phyloP scores from a whole-genome alignment of 805 yeast species.

The Saccharomycopsis fodiens region DNA sequence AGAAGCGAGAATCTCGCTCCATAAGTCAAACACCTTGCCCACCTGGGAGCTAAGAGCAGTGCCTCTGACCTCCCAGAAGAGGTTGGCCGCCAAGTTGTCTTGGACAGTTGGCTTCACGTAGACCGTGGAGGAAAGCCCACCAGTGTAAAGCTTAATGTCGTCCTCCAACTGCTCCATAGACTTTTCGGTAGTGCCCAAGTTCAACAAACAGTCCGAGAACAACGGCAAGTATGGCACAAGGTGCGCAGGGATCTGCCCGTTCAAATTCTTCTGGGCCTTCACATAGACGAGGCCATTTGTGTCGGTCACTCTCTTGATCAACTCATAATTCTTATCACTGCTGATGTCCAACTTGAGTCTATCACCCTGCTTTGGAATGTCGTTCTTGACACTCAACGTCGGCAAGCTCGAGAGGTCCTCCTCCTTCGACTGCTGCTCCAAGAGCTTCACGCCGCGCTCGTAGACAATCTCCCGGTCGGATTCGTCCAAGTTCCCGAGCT shows the following conservation, averaged over 20 bases:
- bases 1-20: constrained; percentile 58
- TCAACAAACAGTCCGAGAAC: constrained; percentile 72
- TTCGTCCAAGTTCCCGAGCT: constrained; percentile 38
- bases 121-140: constrained; percentile 67
- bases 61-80: constrained; percentile 57
- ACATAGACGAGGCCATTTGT: constrained; percentile 80
- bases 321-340: constrained; percentile 28
- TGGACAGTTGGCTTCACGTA: constrained; percentile 49
- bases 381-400: constrained; percentile 55
- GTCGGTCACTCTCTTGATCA: constrained; percentile 47
- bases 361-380: constrained; percentile 57
- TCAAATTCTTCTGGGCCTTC: constrained; percentile 55
- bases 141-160: constrained; percentile 72
- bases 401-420: constrained; percentile 82
- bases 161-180: constrained; percentile 79
- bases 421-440: constrained; percentile 53
- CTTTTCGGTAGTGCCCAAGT: constrained; percentile 70
- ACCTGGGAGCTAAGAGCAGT: constrained; percentile 63
- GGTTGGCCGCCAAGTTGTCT: constrained; percentile 37
- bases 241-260: constrained; percentile 46
- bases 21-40: constrained; percentile 50
- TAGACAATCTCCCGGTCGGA: constrained; percentile 51
- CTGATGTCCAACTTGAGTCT: constrained; percentile 29
- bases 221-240: constrained; percentile 66
- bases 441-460: constrained; percentile 51